A percentile compares a stretch with the other conserved stretches of the same genome.
phyloP scores from a whole-genome alignment of 139 green algal genomes.

The Pleodorina starrii region DNA sequence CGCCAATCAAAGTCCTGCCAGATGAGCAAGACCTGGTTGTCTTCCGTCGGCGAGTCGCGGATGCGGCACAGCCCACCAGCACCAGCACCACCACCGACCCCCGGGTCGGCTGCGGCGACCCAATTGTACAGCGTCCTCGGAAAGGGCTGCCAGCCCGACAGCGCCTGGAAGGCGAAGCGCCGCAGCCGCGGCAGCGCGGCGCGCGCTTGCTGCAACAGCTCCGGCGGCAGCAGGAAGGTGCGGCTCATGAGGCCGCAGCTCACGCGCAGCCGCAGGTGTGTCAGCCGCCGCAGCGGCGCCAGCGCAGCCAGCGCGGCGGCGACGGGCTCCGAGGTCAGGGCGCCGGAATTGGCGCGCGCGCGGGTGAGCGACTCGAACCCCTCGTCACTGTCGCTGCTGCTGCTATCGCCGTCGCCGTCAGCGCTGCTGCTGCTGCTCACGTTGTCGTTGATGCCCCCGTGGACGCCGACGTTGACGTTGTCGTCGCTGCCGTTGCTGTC shows the following conservation, averaged over 20 bases:
- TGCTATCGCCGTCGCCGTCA: neutral
- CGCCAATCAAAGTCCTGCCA: slow-evolving; percentile 29
- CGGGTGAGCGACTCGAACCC: neutral
- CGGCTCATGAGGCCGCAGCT: slow-evolving; percentile 2
- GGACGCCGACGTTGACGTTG: neutral
- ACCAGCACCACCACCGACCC: too few species aligned
- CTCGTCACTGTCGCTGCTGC: neutral
- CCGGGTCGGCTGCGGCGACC: neutral
- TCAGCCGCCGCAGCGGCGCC: neutral
- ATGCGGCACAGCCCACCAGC: neutral
- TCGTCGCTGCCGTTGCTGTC: too few species aligned
- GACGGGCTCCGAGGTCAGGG: neutral
- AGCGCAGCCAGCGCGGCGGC: neutral
- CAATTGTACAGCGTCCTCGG: slow-evolving; percentile 46
- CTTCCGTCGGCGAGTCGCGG: neutral
- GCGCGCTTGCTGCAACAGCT: neutral
- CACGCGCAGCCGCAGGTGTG: neutral
- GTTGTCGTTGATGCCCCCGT: neutral
- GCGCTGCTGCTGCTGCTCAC: neutral
- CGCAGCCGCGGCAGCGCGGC: neutral
- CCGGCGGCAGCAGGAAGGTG: neutral
- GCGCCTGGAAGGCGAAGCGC: slow-evolving; percentile 1
- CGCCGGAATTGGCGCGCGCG: neutral
- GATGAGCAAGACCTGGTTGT: neutral
- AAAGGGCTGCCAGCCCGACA: slow-evolving; percentile 4